A percentile compares a stretch with the other conserved stretches of the same genome.
Conservation (phyloP, 495 filamentous ascomycete species). For the Pseudotulostoma volvatum region DNA sequence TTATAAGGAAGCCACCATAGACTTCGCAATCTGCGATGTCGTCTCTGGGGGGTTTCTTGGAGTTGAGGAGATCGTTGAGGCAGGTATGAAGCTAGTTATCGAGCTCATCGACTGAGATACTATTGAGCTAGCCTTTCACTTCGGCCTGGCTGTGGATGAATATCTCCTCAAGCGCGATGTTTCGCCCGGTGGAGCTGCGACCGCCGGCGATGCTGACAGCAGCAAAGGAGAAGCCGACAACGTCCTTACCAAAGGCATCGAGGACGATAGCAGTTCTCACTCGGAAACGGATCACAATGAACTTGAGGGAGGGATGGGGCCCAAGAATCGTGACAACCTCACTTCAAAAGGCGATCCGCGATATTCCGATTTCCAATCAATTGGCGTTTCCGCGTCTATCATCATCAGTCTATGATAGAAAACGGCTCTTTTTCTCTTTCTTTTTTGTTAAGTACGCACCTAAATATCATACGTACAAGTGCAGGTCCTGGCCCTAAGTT, state of each 20-base stretch:
- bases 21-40: constrained; percentile 19
- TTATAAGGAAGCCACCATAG: constrained; percentile 10
- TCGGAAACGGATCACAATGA: not conserved
- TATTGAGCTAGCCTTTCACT: constrained; percentile 14
- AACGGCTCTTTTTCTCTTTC: too few relatives aligned
- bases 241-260: not conserved
- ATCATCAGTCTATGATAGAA: too few relatives aligned
- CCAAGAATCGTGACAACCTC: not conserved
- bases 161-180: constrained; percentile 7
- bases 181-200: not conserved
- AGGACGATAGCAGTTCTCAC: not conserved
- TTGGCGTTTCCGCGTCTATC: too few relatives aligned
- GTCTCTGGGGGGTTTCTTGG: constrained; percentile 16
- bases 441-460: too few relatives aligned
- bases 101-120: constrained; percentile 15
- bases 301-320: not conserved
- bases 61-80: constrained; percentile 7
- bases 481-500: too few relatives aligned
- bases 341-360: too few relatives aligned
- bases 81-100: constrained; percentile 13
- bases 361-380: too few relatives aligned
- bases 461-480: too few relatives aligned
- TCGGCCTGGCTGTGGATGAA: constrained; percentile 8
- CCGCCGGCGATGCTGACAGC: not conserved
- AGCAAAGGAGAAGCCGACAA: constrained; percentile 1